Conservation (phyloP, 345 rosid genomes). For the Firmiana major region DNA sequence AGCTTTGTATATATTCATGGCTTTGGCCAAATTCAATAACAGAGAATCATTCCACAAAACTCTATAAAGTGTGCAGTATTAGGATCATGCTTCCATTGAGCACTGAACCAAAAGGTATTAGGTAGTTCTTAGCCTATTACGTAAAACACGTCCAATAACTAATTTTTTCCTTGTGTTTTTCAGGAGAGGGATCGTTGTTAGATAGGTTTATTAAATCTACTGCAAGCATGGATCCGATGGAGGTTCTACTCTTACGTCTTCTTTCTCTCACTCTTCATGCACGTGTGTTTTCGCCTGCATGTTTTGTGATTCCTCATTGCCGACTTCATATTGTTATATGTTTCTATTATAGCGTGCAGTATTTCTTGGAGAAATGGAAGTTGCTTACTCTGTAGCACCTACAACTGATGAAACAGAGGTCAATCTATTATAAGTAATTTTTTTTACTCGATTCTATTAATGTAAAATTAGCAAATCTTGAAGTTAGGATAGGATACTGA, state of each 20-base stretch:
- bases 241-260: constrained; percentile 39
- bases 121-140: background rate
- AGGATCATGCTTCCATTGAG: background rate
- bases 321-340: background rate
- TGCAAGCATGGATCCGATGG: constrained; percentile 65
- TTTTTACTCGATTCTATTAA: background rate
- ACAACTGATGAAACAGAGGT: constrained; percentile 82
- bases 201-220: constrained; percentile 78
- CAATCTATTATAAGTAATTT: background rate
- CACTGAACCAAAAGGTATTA: background rate
- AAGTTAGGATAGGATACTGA: background rate
- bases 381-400: constrained; percentile 85
- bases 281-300: background rate
- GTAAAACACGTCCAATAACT: background rate
- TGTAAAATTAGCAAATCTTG: background rate
- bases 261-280: background rate
- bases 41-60: too few species aligned
- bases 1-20: too few species aligned
- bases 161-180: constrained; percentile 24
- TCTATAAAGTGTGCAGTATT: background rate
- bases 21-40: too few species aligned
- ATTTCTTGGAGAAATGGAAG: constrained; percentile 86
- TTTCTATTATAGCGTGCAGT: constrained; percentile 59
- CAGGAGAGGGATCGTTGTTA: constrained; percentile 78
- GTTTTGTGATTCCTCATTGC: constrained; percentile 13